Base-by-base conservation (phyloP, 371 early-diverging fungal genomes). In the Actinomortierella ambigua region DNA sequence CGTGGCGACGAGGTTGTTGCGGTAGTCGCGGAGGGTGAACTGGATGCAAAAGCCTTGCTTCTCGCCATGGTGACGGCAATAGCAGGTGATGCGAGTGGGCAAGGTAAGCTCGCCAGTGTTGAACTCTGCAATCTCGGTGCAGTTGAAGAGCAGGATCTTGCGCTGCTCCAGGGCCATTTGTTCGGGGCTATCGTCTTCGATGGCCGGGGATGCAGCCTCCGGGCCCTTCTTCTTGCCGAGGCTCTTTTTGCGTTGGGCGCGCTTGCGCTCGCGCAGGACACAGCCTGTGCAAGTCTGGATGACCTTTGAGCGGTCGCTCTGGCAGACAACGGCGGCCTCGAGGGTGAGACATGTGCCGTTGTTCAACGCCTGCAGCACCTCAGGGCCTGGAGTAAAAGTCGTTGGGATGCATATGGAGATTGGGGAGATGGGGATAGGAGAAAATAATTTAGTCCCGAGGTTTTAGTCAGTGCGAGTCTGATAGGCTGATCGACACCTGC, bases 41-140 rank as follows among this genome's bases (percentile, higher is more conserved):
- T 87, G 90, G 28, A 97, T 77, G 65, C 87, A 92, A 68, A 97
- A 97, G 1, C 97, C 97, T 3, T 88, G 71, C 79, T 93, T 90
- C 69, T 97, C 97, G 63, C 88, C 85, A 65, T 96, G 96, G 66
- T 97, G 97, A 24, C 97, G 81, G 76, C 95, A 96, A 71, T 97
- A 97, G 80, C 97, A 97, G 8, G 96, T 95, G 66, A 97, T 94
- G 26, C 97, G 85, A 2, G 95, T 92, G 18, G 97, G 96, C 28
- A 97, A 69, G 59, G 93, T 89, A 1, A 91, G 87, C 75, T 95
- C 95, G 41, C 97, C 97, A 51, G 89, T 88, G 71, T 85, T 88
- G 62, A 97, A 95, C 75, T 95, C 95, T 29, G 94, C 88, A 44
- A 94, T 70, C 58, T 92, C 91, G 56, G 84, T 82, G 76, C 94